These are phyloP conservation scores for Kwoniella pini DNA, from an alignment of 768 basidiomycete genomes.

Conservation along the genomic window DNA sequence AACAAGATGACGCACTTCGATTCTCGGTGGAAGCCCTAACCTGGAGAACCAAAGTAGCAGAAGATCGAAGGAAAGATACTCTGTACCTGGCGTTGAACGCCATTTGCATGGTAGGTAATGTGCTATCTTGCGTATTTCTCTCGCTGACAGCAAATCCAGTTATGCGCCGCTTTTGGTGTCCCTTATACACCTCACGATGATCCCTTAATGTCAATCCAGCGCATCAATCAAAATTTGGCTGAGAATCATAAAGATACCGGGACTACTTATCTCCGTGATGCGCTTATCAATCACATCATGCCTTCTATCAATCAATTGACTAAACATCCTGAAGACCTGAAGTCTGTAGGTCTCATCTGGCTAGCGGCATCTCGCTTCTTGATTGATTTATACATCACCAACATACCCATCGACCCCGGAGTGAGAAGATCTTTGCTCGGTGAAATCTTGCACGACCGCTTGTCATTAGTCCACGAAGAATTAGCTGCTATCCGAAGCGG, in stretches of 20 bases:
- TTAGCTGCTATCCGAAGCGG: constrained; percentile 29
- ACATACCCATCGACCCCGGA: constrained; percentile 83
- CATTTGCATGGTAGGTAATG: constrained; percentile 11
- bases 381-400: constrained; percentile 74
- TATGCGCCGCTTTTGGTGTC: constrained; percentile 15
- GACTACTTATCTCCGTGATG: background rate
- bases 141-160: background rate
- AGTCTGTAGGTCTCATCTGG: constrained; percentile 61
- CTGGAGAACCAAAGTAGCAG: constrained; percentile 10
- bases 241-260: background rate
- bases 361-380: constrained; percentile 64
- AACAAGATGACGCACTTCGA: constrained; percentile 19
- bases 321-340: constrained; percentile 30
- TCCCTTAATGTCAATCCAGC: background rate
- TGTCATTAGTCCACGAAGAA: constrained; percentile 30
- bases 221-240: background rate
- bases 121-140: background rate
- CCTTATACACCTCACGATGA: background rate
- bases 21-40: constrained; percentile 21
- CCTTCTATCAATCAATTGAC: background rate
- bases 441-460: constrained; percentile 23
- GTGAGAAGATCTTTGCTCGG: constrained; percentile 52
- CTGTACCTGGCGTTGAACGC: constrained; percentile 1
- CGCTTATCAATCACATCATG: background rate
- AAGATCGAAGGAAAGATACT: constrained; percentile 14